Base-by-base conservation (phyloP, 345 rosid species). In the Orychophragmus violaceus region DNA sequence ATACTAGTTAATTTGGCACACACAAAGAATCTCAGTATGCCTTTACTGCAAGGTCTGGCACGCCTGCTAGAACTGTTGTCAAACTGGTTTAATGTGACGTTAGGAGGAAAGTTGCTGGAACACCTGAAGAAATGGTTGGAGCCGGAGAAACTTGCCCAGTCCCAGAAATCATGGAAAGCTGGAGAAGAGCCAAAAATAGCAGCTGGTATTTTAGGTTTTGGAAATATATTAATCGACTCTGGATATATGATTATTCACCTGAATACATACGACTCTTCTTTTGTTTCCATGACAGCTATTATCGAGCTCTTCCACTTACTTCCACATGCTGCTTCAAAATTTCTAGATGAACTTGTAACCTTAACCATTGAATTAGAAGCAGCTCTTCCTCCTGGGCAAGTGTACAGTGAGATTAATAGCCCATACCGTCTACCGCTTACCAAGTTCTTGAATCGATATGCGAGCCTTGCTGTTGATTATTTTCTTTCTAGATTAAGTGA, bases 101-200 rank as follows among this genome's bases (percentile, higher is more conserved):
- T 94, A 80, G 99, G 99, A 55, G 89, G 93, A 66, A 94, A 94
- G 84, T 76, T 94, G 85, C 81, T 94, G 76, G 99, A 90, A 80
- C 99, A 94, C 82, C 97, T 94, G 54, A 94, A 84, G 80, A 94
- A 88, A 77, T 94, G 99, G 99, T 72, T 94, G 83, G 97, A 90
- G 73, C 99, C 97, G 35, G 99, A 94, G 72, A 94, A 87, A 79
- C 99, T 94, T 73, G 87, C 89, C 56, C 96, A 88, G 81, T 87
- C 82, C 71, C 84, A 79, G 80, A 94, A 94, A 77, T 83, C 93
- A 77, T 90, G 99, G 97, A 94, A 94, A 77, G 82, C 95, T 69
- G 99, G 99, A 66, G 99, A 94, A 80, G 99, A 94, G 81, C 96
- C 99, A 29, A 94, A 94, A 84, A 90, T 94, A 63, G 99, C 99